phyloP scores from a whole-genome alignment of 2,329 filamentous ascomycete species.

The Diaporthe citriasiana region DNA sequence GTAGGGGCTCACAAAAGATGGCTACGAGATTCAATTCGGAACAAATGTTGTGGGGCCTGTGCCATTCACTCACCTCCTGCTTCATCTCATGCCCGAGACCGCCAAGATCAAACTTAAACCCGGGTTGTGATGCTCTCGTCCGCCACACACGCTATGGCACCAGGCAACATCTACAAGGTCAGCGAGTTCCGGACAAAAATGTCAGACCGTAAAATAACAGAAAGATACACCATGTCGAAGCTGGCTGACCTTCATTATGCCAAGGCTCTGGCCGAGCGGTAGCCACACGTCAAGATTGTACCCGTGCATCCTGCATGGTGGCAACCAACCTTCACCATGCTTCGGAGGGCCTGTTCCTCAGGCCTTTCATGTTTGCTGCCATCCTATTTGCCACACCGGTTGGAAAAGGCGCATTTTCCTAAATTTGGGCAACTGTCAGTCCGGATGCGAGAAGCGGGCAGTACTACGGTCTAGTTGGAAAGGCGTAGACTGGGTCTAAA shows the following conservation, averaged over 20 bases:
- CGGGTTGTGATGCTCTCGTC: slow-evolving; percentile 13
- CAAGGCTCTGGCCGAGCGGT: neutral
- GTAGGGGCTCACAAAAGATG: slow-evolving; percentile 1
- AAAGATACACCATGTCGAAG: neutral
- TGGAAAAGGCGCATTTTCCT: neutral
- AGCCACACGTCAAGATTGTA: neutral
- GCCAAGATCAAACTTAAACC: neutral
- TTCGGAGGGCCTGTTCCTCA: neutral
- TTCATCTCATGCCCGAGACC: slow-evolving; percentile 47
- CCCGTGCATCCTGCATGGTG: neutral
- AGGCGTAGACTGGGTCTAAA: neutral
- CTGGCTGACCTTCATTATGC: neutral
- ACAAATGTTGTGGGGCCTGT: slow-evolving; percentile 59
- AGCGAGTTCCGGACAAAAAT: neutral
- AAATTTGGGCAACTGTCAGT: slow-evolving; percentile 7
- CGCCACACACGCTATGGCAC: neutral
- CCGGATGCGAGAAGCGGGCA: neutral
- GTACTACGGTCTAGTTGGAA: slow-evolving; percentile 1
- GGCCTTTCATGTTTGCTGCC: neutral
- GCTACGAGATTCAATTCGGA: slow-evolving; percentile 21
- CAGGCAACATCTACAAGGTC: neutral
- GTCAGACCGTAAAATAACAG: neutral
- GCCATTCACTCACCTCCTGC: slow-evolving; percentile 55
- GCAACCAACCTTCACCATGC: neutral
- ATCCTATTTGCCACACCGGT: neutral